phyloP scores from a whole-genome alignment of 2,329 filamentous ascomycete species.

The Trichophyton schoenleinii region DNA sequence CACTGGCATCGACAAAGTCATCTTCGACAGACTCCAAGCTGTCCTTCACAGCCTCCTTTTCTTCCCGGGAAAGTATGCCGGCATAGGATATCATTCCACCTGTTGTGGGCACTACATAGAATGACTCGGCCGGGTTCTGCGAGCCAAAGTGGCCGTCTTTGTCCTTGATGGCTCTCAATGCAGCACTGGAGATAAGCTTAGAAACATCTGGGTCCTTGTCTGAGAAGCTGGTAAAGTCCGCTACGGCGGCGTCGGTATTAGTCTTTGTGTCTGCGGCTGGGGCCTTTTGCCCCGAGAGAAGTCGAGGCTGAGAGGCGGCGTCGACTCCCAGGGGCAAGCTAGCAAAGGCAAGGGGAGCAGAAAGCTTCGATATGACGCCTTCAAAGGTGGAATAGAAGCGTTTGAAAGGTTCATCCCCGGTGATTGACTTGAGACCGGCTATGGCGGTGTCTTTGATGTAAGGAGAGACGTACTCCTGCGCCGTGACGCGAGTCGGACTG shows the following conservation, averaged over 20 bases:
- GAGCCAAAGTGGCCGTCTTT: constrained; percentile 47
- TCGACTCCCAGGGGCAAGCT: constrained; percentile 63
- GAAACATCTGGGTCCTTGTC: constrained; percentile 59
- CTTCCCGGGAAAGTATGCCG: constrained; percentile 56
- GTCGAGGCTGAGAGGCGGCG: constrained; percentile 30
- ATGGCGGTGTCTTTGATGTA: constrained; percentile 20
- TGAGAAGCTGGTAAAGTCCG: constrained; percentile 26
- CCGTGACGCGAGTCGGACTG: constrained; percentile 24
- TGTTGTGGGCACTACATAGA: constrained; percentile 87
- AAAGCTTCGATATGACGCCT: constrained; percentile 73
- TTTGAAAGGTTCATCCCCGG: constrained; percentile 65
- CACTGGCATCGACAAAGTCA: constrained; percentile 79
- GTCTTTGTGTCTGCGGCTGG: constrained; percentile 26
- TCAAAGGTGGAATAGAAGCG: constrained; percentile 89
- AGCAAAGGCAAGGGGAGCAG: constrained; percentile 82
- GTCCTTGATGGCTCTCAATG: constrained; percentile 63
- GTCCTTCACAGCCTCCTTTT: constrained; percentile 32
- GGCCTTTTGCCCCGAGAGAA: constrained; percentile 14
- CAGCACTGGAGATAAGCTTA: constrained; percentile 73
- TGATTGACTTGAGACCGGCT: constrained; percentile 14
- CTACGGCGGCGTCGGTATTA: constrained; percentile 26
- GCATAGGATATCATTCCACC: constrained; percentile 90
- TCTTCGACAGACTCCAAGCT: constrained; percentile 58
- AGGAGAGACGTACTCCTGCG: constrained; percentile 22
- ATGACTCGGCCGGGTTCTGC: constrained; percentile 55